Evolutionary conservation across 192 early-diverging fungal species (phyloP).

Genomic region (Rhizophagus sp.): DNA sequence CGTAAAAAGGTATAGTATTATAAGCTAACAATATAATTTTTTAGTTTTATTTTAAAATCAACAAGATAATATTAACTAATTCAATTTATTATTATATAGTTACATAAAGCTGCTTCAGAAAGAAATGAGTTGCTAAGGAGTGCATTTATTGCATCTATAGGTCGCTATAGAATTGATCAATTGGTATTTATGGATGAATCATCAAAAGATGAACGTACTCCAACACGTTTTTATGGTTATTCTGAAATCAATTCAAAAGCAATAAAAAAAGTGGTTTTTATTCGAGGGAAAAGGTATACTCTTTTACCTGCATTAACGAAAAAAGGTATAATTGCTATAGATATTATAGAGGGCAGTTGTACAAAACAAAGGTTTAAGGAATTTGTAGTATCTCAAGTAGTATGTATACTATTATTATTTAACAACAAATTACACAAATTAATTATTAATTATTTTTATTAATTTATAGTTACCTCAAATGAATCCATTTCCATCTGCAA

Average conservation of each 20-base stretch:
- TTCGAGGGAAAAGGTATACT: constrained; percentile 4
- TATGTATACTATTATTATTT: not conserved
- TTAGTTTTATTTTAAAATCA: no score
- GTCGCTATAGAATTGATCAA: not conserved
- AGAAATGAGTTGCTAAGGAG: not conserved
- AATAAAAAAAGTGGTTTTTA: constrained; percentile 7
- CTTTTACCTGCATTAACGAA: not conserved
- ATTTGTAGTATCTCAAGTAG: constrained; percentile 6
- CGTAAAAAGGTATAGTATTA: no score
- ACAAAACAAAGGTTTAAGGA: not conserved
- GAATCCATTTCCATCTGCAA: not conserved
- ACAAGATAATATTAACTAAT: no score
- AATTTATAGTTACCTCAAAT: constrained; percentile 8
- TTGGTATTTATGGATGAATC: no score
- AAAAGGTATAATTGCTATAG: constrained; percentile 6
- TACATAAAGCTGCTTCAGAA: constrained; percentile 11
- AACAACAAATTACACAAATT: no score
- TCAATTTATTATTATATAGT: not conserved
- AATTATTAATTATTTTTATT: no score
- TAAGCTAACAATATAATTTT: no score
- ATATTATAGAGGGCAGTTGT: constrained; percentile 18
- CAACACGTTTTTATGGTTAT: not conserved
- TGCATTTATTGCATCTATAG: constrained; percentile 1
- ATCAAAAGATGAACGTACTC: not conserved
- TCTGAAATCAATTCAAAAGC: not conserved